phyloP scores from a whole-genome alignment of 768 basidiomycete genomes.

The Naematelia aurantialba region DNA sequence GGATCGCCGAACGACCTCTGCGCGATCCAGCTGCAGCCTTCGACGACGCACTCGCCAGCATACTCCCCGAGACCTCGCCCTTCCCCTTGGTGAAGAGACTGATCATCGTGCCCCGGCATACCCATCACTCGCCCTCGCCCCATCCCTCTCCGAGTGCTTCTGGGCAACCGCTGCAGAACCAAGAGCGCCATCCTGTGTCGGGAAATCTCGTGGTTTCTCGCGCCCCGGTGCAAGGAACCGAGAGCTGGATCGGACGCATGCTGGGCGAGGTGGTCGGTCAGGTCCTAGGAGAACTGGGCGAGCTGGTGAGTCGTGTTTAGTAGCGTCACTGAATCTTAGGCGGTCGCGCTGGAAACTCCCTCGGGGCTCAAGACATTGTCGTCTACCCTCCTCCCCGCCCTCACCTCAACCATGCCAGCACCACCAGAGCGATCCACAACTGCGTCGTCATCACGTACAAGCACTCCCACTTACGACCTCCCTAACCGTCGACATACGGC shows the following conservation, averaged over 20 bases:
- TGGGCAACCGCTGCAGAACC: background rate
- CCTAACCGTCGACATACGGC: conserved; percentile 7
- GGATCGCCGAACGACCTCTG: background rate
- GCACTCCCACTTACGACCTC: conserved; percentile 16
- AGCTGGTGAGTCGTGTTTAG: conserved; percentile 61
- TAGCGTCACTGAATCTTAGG: conserved; percentile 53
- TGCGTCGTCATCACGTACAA: conserved; percentile 13
- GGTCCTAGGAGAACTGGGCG: conserved; percentile 78
- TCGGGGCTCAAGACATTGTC: conserved; percentile 75
- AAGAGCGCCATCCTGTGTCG: background rate
- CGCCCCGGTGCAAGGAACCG: conserved; percentile 64
- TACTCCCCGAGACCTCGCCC: conserved; percentile 64
- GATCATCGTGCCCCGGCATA: conserved; percentile 25
- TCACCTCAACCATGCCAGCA: conserved; percentile 35
- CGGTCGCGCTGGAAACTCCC: conserved; percentile 73
- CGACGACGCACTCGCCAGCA: conserved; percentile 60
- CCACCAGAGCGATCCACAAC: conserved; percentile 16
- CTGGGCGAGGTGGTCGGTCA: conserved; percentile 85
- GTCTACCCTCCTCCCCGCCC: conserved; percentile 47
- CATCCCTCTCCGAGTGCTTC: conserved; percentile 50
- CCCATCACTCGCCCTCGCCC: conserved; percentile 18
- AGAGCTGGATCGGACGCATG: conserved; percentile 78
- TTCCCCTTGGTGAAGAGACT: conserved; percentile 66
- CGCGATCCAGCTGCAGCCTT: conserved; percentile 61
- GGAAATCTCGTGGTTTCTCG: conserved; percentile 60